Evolutionary conservation across 805 yeast genomes (phyloP).

Genomic region (Lipomyces starkeyi): DNA sequence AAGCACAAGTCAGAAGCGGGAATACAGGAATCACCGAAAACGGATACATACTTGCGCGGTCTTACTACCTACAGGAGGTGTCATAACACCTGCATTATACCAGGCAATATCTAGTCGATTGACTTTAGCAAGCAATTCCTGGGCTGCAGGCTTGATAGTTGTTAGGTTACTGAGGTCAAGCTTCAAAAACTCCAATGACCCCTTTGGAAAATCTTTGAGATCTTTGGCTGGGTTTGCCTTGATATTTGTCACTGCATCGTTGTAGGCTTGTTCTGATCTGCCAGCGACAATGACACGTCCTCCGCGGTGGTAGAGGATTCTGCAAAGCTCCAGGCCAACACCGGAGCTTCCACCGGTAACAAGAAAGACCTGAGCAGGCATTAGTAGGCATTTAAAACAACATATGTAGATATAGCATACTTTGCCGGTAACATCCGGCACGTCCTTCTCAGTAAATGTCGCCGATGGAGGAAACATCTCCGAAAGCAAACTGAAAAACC

Average conservation of each 20-base stretch:
- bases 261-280: constrained; percentile 4
- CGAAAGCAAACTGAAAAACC: not conserved
- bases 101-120: constrained; percentile 47
- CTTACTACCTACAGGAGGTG: constrained; percentile 18
- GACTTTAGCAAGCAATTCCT: constrained; percentile 41
- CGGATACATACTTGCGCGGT: constrained; percentile 46
- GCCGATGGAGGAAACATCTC: constrained; percentile 30
- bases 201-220: not conserved
- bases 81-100: constrained; percentile 54
- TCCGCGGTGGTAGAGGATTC: not conserved
- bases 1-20: constrained; percentile 39
- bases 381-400: not conserved
- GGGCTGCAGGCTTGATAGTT: constrained; percentile 48
- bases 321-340: constrained; percentile 14
- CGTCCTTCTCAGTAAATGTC: constrained; percentile 28
- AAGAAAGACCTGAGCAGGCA: not conserved
- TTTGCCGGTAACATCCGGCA: constrained; percentile 31
- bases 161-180: constrained; percentile 32
- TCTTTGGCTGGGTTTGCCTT: not conserved
- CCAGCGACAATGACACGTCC: not conserved
- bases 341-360: constrained; percentile 15
- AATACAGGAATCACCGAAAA: not conserved
- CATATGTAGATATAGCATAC: not conserved
- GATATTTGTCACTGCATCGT: constrained; percentile 4
- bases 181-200: not conserved